These are phyloP conservation scores for Pseudognaphalium luteoalbum DNA, from an alignment of 129 eudicot genomes.

Conservation along the genomic window DNA sequence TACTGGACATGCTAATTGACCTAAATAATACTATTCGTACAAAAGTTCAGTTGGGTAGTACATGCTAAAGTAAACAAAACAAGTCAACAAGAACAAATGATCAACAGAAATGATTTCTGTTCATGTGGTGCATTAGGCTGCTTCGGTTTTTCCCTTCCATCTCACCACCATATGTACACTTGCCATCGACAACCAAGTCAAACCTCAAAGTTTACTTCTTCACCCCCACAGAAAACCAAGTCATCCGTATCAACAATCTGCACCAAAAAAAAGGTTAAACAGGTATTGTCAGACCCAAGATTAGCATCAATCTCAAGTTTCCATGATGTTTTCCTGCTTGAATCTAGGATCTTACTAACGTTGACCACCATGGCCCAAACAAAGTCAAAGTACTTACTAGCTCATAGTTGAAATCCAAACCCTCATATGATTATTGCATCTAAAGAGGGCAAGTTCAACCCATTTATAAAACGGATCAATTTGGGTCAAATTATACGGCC, in stretches of 20 bases:
- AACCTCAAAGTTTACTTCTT: neutral
- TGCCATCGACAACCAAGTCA: neutral
- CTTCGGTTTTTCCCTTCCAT: neutral
- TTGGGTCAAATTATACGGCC: too few relatives aligned
- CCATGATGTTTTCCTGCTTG: neutral
- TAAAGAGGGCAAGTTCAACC: too few relatives aligned
- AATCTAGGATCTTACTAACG: too few relatives aligned
- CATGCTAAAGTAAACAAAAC: too few relatives aligned
- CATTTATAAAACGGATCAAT: too few relatives aligned
- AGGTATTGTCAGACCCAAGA: neutral
- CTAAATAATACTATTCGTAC: neutral
- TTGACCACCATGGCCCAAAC: too few relatives aligned
- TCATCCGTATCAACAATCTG: neutral
- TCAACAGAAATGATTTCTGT: neutral
- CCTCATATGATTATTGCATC: too few relatives aligned
- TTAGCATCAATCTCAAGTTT: neutral
- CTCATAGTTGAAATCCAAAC: too few relatives aligned
- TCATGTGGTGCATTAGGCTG: neutral
- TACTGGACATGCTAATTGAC: neutral
- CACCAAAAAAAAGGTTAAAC: neutral
- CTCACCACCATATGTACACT: neutral
- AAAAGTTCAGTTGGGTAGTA: too few relatives aligned
- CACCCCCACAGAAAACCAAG: neutral
- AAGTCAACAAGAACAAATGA: neutral
- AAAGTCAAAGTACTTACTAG: too few relatives aligned